Evolutionary conservation across 2,329 filamentous ascomycete species (phyloP).

Genomic region (Talaromyces sp.): DNA sequence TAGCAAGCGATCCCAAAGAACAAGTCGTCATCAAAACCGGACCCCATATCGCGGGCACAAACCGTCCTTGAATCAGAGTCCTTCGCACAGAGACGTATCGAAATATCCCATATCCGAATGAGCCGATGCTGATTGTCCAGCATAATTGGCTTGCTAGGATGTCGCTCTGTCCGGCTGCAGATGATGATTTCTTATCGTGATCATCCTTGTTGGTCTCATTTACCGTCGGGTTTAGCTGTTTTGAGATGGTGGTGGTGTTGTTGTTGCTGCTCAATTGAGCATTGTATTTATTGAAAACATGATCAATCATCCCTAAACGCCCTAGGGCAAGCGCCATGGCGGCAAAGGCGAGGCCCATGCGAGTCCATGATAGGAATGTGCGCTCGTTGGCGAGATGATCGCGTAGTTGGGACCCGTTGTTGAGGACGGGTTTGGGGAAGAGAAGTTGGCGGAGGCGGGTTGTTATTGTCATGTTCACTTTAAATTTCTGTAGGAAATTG

Average conservation of each 20-base stretch:
- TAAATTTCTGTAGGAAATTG: no score
- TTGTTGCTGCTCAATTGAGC: neutral
- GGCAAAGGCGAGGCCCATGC: conserved; percentile 32
- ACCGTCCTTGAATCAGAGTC: conserved; percentile 26
- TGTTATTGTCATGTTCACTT: neutral
- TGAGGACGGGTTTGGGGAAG: conserved; percentile 27
- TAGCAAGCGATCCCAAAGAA: conserved; percentile 19
- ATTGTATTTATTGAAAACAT: conserved; percentile 21
- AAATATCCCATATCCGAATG: conserved; percentile 29
- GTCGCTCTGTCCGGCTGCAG: neutral
- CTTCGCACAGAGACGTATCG: conserved; percentile 28
- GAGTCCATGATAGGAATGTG: conserved; percentile 35
- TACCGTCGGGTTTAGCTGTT: neutral
- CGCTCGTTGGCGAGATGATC: conserved; percentile 35
- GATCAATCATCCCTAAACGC: conserved; percentile 29
- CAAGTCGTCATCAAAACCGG: conserved; percentile 29
- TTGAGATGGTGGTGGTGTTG: neutral
- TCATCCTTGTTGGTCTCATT: neutral
- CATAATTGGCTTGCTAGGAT: conserved; percentile 24
- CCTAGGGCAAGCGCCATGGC: conserved; percentile 31
- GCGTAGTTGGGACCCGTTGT: conserved; percentile 31
- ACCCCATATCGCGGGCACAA: conserved; percentile 32
- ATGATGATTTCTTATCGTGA: neutral
- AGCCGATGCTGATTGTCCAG: conserved; percentile 28
- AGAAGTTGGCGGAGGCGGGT: conserved; percentile 24